Conservation (phyloP, 306 rosid genomes). For the Rubus idaeus region DNA sequence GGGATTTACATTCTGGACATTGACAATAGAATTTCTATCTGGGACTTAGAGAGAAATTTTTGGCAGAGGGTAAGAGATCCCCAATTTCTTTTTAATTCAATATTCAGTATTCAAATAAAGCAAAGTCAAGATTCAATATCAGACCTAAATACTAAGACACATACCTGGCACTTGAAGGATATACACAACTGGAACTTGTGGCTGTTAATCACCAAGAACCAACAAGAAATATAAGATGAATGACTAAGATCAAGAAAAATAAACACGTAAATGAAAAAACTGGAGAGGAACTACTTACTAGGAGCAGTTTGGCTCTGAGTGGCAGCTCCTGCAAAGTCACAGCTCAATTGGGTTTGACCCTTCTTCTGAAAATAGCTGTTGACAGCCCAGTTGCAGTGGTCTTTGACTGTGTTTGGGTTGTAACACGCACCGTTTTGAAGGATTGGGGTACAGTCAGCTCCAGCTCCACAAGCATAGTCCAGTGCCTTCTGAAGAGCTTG, state of each 20-base stretch:
- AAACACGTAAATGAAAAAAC: background rate
- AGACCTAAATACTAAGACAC: slow-evolving; percentile 3
- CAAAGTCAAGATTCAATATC: slow-evolving; percentile 9
- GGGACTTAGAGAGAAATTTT: background rate
- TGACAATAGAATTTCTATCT: background rate
- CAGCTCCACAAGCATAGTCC: slow-evolving; percentile 97
- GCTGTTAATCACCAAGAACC: slow-evolving; percentile 49
- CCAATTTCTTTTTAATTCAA: background rate
- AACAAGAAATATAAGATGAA: slow-evolving; percentile 21
- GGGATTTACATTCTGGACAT: slow-evolving; percentile 17
- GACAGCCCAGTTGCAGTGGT: slow-evolving; percentile 86
- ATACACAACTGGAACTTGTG: slow-evolving; percentile 61
- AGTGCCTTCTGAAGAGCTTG: slow-evolving; percentile 67
- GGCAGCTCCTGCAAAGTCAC: slow-evolving; percentile 82
- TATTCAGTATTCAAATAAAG: too few relatives aligned
- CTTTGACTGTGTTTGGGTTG: slow-evolving; percentile 79
- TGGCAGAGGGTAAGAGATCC: background rate
- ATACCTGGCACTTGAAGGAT: slow-evolving; percentile 77
- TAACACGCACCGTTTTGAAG: slow-evolving; percentile 69
- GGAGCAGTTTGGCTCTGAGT: slow-evolving; percentile 49
- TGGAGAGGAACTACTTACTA: slow-evolving; percentile 35
- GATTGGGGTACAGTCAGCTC: slow-evolving; percentile 81
- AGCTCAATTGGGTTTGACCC: slow-evolving; percentile 60
- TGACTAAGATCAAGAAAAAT: background rate
- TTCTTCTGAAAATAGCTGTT: slow-evolving; percentile 87